phyloP scores from a whole-genome alignment of 768 basidiomycete genomes.

The Termitomyces titanicus region DNA sequence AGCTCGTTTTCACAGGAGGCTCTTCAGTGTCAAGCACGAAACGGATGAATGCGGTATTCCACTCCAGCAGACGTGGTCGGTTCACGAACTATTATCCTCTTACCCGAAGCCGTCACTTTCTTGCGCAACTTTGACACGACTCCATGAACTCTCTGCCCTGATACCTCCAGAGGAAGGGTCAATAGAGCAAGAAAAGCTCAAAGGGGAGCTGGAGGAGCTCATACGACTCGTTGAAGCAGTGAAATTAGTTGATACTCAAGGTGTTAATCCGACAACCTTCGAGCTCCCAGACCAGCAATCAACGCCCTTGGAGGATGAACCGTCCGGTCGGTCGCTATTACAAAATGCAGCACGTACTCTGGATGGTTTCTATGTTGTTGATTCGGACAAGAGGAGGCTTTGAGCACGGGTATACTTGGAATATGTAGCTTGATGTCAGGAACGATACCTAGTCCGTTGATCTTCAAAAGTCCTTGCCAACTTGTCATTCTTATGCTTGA shows the following conservation, averaged over 20 bases:
- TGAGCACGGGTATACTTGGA: neutral
- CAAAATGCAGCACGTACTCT: slow-evolving; percentile 45
- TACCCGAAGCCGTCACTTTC: slow-evolving; percentile 68
- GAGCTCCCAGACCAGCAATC: slow-evolving; percentile 30
- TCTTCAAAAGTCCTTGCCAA: neutral
- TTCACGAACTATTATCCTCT: slow-evolving; percentile 70
- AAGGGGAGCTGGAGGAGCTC: slow-evolving; percentile 64
- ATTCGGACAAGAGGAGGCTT: slow-evolving; percentile 37
- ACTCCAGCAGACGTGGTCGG: slow-evolving; percentile 71
- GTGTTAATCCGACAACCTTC: slow-evolving; percentile 26
- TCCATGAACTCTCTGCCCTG: slow-evolving; percentile 74
- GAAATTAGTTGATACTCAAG: slow-evolving; percentile 49
- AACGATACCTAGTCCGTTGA: neutral
- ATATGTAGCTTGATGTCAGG: neutral
- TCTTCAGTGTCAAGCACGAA: slow-evolving; percentile 13
- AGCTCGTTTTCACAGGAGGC: slow-evolving; percentile 3
- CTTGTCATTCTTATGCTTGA: neutral
- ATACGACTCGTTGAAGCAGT: slow-evolving; percentile 81
- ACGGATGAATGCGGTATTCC: slow-evolving; percentile 67
- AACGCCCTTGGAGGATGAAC: slow-evolving; percentile 9
- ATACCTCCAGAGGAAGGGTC: slow-evolving; percentile 60
- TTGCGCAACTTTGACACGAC: slow-evolving; percentile 50
- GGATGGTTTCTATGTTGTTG: slow-evolving; percentile 62
- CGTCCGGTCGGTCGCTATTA: slow-evolving; percentile 42
- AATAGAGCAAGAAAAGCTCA: slow-evolving; percentile 45